phyloP scores from a whole-genome alignment of 805 yeast species.

The Saccharomycopsis javanensis region DNA sequence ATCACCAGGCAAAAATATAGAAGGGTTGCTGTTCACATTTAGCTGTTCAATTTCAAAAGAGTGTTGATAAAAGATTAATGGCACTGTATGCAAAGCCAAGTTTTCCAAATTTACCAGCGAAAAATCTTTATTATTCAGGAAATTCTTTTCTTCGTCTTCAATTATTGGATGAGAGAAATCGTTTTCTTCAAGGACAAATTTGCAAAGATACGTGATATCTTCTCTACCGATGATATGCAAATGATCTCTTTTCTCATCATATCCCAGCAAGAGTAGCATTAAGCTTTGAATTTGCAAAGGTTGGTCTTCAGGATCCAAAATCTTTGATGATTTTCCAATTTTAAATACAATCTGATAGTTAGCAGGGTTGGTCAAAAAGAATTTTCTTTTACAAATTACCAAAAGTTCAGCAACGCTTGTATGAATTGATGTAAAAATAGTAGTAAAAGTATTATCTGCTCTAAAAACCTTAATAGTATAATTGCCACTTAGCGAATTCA shows the following conservation, averaged over 20 bases:
- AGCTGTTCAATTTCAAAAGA: conserved; percentile 73
- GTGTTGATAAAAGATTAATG: conserved; percentile 69
- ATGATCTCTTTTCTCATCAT: conserved; percentile 57
- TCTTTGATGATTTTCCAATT: conserved; percentile 68
- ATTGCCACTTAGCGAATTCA: conserved; percentile 26
- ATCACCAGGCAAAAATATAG: conserved; percentile 73
- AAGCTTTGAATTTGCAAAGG: conserved; percentile 74
- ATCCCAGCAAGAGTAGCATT: conserved; percentile 66
- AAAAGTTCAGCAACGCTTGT: conserved; percentile 71
- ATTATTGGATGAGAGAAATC: conserved; percentile 49
- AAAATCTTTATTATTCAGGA: conserved; percentile 44
- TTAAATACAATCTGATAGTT: conserved; percentile 69
- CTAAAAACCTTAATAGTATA: conserved; percentile 65
- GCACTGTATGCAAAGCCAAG: conserved; percentile 72
- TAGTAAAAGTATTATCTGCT: conserved; percentile 74
- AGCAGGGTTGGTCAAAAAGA: conserved; percentile 57
- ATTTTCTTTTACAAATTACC: conserved; percentile 63
- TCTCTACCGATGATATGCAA: conserved; percentile 72
- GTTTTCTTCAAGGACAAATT: conserved; percentile 62
- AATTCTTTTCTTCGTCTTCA: conserved; percentile 57
- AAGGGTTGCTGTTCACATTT: conserved; percentile 81
- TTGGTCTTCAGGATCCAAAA: conserved; percentile 58
- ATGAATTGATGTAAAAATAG: conserved; percentile 68
- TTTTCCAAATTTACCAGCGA: conserved; percentile 65
- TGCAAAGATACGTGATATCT: conserved; percentile 73